Evolutionary conservation across 345 rosid genomes (phyloP).

Genomic region (Mercurialis annua): DNA sequence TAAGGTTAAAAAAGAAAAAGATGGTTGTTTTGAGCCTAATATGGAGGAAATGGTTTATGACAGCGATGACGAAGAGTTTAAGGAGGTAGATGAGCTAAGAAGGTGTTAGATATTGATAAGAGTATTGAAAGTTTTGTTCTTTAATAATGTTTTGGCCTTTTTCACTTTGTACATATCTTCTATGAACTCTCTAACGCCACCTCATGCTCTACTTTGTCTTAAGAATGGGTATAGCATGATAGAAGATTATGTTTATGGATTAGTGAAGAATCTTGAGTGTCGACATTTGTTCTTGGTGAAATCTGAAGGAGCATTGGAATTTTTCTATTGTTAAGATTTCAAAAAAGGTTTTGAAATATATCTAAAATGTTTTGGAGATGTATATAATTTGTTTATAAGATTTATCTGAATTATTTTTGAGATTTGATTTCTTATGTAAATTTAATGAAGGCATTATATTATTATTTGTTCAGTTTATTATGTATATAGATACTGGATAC

Average conservation of each 20-base stretch:
- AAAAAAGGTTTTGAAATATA: too few species aligned
- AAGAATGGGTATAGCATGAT: conserved; percentile 22
- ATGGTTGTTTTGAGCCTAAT: too few species aligned
- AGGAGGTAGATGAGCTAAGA: conserved; percentile 25
- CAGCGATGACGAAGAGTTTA: conserved; percentile 24
- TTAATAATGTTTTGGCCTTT: conserved; percentile 29
- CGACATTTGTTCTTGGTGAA: conserved; percentile 3
- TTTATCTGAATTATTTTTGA: too few species aligned
- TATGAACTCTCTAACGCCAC: conserved; percentile 29
- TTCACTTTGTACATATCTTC: conserved; percentile 33
- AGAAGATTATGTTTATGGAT: conserved; percentile 18
- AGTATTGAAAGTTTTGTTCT: conserved; percentile 22
- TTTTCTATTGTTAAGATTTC: background rate
- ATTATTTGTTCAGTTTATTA: too few species aligned
- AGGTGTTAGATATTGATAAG: conserved; percentile 29
- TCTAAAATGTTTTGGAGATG: too few species aligned
- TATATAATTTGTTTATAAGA: too few species aligned
- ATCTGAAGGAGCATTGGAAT: background rate
- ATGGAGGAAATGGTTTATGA: conserved; percentile 17
- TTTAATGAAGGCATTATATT: too few species aligned
- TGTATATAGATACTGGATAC: too few species aligned
- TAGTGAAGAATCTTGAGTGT: conserved; percentile 9
- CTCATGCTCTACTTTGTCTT: conserved; percentile 10
- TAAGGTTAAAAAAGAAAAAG: conserved; percentile 18
- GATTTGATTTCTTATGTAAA: too few species aligned